Percentiles rank a stretch among this genome's conserved stretches.
Evolutionary conservation across 2,329 filamentous ascomycete species (phyloP).

Genomic region (Alternaria sp.): DNA sequence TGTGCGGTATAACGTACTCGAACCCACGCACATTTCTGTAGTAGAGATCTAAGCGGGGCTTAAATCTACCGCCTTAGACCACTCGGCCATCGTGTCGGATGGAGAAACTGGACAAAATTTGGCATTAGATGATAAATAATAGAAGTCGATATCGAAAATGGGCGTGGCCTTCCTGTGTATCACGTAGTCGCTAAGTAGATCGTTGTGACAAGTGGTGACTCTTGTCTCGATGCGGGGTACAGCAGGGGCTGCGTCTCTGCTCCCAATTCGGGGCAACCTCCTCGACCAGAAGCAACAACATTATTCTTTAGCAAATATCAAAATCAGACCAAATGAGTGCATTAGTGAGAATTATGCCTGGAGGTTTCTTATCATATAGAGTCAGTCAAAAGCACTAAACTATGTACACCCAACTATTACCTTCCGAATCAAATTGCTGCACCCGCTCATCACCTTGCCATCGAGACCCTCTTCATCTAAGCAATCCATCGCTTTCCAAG

Average conservation of each 20-base stretch:
- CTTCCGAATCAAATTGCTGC: not conserved
- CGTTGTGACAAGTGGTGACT: not conserved
- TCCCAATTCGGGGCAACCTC: not conserved
- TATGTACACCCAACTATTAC: not conserved
- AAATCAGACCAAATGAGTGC: not conserved
- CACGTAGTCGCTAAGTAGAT: not conserved
- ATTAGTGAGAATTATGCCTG: not conserved
- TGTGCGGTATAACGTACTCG: slow-evolving; percentile 12
- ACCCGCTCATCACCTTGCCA: not conserved
- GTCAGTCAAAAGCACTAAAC: not conserved
- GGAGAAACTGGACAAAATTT: slow-evolving; percentile 14
- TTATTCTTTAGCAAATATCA: not conserved
- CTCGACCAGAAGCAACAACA: not conserved
- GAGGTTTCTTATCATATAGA: not conserved
- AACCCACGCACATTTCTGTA: slow-evolving; percentile 46
- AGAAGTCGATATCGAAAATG: no score
- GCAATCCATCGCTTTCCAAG: slow-evolving; percentile 8
- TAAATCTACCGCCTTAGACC: slow-evolving; percentile 49
- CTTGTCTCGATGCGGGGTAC: slow-evolving; percentile 1
- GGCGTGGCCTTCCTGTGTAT: no score
- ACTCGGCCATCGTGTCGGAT: slow-evolving; percentile 41
- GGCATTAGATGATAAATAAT: not conserved
- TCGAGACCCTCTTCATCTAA: not conserved
- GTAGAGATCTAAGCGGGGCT: slow-evolving; percentile 37
- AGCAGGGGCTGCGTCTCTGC: not conserved